Conservation (phyloP, 768 basidiomycete species). For the Mycena rebaudengoi region DNA sequence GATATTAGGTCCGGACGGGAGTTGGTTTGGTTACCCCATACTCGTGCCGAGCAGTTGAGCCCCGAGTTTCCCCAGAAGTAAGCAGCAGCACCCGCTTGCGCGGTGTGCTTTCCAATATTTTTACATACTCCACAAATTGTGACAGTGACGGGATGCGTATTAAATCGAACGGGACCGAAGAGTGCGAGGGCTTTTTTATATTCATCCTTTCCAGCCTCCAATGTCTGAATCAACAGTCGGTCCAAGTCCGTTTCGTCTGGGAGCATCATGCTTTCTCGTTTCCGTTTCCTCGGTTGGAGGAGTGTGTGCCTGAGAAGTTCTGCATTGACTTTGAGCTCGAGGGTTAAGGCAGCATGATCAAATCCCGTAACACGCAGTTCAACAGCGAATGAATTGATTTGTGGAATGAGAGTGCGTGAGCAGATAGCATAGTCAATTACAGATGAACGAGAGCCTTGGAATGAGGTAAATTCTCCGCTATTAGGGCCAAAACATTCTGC, state of each 20-base stretch:
- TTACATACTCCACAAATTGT: background rate
- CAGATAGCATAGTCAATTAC: constrained; percentile 10
- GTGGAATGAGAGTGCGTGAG: background rate
- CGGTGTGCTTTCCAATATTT: constrained; percentile 3
- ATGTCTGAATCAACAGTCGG: too few relatives aligned
- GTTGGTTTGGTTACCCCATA: constrained; percentile 5
- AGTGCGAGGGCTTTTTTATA: too few relatives aligned
- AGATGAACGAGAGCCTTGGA: background rate
- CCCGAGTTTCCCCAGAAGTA: background rate
- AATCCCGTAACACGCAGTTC: background rate
- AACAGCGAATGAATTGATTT: background rate
- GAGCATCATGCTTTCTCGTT: background rate
- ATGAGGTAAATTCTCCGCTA: constrained; percentile 2
- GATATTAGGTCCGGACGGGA: background rate
- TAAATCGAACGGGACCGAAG: background rate
- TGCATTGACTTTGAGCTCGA: background rate
- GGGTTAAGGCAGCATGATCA: background rate
- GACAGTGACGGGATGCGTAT: background rate
- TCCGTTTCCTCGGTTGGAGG: background rate
- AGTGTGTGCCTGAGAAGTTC: background rate
- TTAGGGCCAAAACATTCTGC: background rate
- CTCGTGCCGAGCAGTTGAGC: background rate
- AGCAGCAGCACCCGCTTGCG: background rate
- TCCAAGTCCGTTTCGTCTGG: background rate
- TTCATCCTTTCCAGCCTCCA: too few relatives aligned